Evolutionary conservation across 2,329 filamentous ascomycete genomes (phyloP), one percentile per base, ranked within the genome.

Genomic region (Thielaviopsis populi): DNA sequence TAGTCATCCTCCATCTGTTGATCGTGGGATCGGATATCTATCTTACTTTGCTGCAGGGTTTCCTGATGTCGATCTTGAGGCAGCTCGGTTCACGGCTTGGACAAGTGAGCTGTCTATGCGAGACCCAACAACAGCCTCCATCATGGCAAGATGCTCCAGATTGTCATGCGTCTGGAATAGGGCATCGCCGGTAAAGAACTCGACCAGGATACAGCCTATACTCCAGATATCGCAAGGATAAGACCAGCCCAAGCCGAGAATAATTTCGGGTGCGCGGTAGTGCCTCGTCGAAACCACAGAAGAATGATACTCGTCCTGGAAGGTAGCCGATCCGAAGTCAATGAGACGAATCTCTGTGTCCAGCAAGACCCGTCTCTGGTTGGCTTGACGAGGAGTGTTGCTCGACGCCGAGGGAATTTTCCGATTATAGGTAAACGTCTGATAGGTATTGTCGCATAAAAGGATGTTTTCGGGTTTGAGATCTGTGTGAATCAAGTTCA

Each of bases 401-500:
- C 77, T 77, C 0, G 83, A 86, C 0, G 85, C 86, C 0, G 85
- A 87, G 2, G 85, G 85, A 64, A 87, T 87, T 69, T 82, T 81
- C 67, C 84, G 78, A 71, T 85, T 86, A 70, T 87, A 88, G 1
- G 84, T 87, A 69, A 87, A 87, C 1, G 83, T 86, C 70, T 87
- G 84, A 68, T 86, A 87, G 2, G 78, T 75, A 68, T 80, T 83
- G 67, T 86, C 79, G 67, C 83, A 84, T 11, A 88, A 77, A 33
- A 88, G 77, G 67, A 88, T 87, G 69, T 87, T 87, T 70, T 87
- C 84, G 0, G 84, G 84, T 71, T 87, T 87, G 59, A 87, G 73
- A 71, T 87, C 84, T 10, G 94, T 99, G 73, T 99, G 94, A 67
- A 99, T 96, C 68, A 99, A 82, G 73, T 97, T 96, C 19, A 99